These are phyloP conservation scores for Monascus purpureus DNA, from an alignment of 495 filamentous ascomycete genomes.

Conservation along the genomic window DNA sequence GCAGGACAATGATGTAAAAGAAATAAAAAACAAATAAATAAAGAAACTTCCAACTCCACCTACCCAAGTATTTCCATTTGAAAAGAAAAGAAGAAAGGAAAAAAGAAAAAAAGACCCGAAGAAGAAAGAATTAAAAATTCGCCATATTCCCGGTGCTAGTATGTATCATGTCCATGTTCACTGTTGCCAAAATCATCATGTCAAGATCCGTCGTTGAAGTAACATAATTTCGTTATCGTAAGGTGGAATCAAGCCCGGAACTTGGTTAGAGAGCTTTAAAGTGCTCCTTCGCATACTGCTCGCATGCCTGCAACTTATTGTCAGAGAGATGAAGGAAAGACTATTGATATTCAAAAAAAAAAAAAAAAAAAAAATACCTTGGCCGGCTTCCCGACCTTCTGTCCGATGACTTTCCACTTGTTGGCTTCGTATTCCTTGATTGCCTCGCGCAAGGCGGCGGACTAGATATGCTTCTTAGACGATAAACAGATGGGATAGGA, in stretches of 20 bases:
- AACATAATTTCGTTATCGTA: slow-evolving; percentile 7
- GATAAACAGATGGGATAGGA: slow-evolving; percentile 4
- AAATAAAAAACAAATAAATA: too few species aligned
- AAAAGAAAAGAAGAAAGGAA: too few species aligned
- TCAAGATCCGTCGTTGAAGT: slow-evolving; percentile 27
- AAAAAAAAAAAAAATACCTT: slow-evolving; percentile 46
- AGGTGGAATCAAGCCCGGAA: neutral
- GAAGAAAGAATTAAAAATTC: too few species aligned
- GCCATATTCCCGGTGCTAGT: too few species aligned
- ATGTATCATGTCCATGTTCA: too few species aligned
- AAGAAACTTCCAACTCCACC: too few species aligned
- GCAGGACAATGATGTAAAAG: too few species aligned
- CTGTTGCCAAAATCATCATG: slow-evolving; percentile 15
- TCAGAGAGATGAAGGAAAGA: slow-evolving; percentile 1
- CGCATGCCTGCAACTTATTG: slow-evolving; percentile 56
- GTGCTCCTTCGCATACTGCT: slow-evolving; percentile 96
- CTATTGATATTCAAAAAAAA: neutral
- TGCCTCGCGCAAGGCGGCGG: slow-evolving; percentile 70
- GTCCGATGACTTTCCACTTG: slow-evolving; percentile 95
- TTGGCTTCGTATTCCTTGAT: slow-evolving; percentile 98
- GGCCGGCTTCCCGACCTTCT: slow-evolving; percentile 93
- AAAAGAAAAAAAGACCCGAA: too few species aligned
- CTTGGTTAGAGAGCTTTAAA: slow-evolving; percentile 44
- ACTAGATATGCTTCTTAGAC: slow-evolving; percentile 38
- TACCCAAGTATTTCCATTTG: too few species aligned